phyloP scores from a whole-genome alignment of 257 asterid species.

The Paulownia fortunei region DNA sequence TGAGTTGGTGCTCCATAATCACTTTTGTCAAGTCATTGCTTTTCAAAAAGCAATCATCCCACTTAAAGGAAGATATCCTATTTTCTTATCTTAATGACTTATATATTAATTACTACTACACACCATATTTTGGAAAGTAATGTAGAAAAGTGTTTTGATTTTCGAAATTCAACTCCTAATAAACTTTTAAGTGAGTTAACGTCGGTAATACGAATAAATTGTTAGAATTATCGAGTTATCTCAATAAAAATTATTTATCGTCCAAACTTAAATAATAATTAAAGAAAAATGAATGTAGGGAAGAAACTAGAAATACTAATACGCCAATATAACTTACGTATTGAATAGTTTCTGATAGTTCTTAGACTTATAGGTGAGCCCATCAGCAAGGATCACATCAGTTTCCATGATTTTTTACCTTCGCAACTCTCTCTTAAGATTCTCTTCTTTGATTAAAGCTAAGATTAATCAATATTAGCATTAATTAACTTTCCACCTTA shows the following conservation, averaged over 20 bases:
- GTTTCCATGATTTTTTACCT: background rate
- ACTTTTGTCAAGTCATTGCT: conserved; percentile 21
- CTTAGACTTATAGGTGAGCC: too few relatives aligned
- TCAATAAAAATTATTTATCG: too few relatives aligned
- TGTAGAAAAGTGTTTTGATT: too few relatives aligned
- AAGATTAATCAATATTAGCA: background rate
- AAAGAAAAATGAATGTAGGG: too few relatives aligned
- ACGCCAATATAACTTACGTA: too few relatives aligned
- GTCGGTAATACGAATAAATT: too few relatives aligned
- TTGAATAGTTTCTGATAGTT: too few relatives aligned
- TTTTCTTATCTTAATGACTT: background rate
- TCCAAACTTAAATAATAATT: too few relatives aligned
- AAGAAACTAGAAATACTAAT: too few relatives aligned
- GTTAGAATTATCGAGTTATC: too few relatives aligned
- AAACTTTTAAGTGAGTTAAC: too few relatives aligned
- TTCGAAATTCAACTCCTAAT: too few relatives aligned
- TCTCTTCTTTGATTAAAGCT: conserved; percentile 20
- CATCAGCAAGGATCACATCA: background rate
- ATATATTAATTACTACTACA: background rate
- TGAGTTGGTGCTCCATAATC: conserved; percentile 19
- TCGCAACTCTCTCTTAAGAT: conserved; percentile 19
- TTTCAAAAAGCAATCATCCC: conserved; percentile 2
- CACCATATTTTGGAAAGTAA: background rate
- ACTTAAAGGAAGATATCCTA: background rate
- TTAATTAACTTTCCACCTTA: conserved; percentile 21